Conservation (phyloP, 176 grass and related monocot genomes). For the Aechmea fasciata region DNA sequence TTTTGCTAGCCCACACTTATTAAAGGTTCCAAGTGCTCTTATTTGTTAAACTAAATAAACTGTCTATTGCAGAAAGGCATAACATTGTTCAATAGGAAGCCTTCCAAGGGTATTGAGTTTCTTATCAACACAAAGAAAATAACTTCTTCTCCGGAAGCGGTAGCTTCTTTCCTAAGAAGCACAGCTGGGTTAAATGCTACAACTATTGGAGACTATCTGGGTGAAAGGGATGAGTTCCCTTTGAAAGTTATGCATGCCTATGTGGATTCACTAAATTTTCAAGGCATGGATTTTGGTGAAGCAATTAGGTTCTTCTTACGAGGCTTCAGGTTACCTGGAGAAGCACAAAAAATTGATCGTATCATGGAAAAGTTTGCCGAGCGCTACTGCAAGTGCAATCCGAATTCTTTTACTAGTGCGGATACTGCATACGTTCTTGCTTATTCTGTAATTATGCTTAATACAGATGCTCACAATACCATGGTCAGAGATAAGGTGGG, state of each 20-base stretch:
- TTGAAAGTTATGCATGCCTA: slow-evolving; percentile 99
- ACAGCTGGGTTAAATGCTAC: slow-evolving; percentile 71
- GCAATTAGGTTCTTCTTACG: slow-evolving; percentile 87
- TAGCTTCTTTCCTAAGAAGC: slow-evolving; percentile 75
- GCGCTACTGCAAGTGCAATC: slow-evolving; percentile 89
- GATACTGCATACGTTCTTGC: slow-evolving; percentile 97
- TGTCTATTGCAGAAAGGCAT: slow-evolving; percentile 69
- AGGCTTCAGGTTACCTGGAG: slow-evolving; percentile 89
- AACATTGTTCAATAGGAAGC: slow-evolving; percentile 86
- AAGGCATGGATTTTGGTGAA: slow-evolving; percentile 85
- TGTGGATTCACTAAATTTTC: slow-evolving; percentile 79
- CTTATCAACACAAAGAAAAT: slow-evolving; percentile 80
- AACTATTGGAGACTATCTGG: slow-evolving; percentile 90
- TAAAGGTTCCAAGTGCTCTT: neutral
- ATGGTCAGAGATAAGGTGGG: slow-evolving; percentile 93
- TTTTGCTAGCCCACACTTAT: too few relatives aligned
- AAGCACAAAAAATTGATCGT: slow-evolving; percentile 98
- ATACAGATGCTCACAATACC: slow-evolving; percentile 89
- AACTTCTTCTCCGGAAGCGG: slow-evolving; percentile 57
- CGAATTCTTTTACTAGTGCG: slow-evolving; percentile 82
- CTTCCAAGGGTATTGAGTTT: slow-evolving; percentile 96
- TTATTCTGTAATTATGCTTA: slow-evolving; percentile 95
- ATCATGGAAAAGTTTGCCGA: slow-evolving; percentile 99
- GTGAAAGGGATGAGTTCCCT: slow-evolving; percentile 85
- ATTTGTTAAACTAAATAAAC: slow-evolving; percentile 1